Percentiles rank a stretch among this genome's conserved stretches.
Evolutionary conservation across 1,284 basidiomycete species (phyloP).

Genomic region (Malassezia dermatis): DNA sequence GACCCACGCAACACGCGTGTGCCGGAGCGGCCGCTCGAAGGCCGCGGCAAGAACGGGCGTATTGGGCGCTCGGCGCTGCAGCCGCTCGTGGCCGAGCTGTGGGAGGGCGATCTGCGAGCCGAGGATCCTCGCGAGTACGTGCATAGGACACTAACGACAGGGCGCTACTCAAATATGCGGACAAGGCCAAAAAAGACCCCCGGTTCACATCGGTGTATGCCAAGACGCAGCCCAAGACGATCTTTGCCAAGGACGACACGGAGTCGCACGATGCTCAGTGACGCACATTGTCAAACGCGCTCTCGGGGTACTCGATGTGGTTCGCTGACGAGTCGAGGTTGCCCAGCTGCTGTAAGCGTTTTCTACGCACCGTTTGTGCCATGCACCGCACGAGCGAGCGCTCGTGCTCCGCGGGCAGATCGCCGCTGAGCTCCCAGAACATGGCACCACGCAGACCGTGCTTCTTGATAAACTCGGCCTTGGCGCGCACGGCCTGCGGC

Average conservation of each 20-base stretch:
- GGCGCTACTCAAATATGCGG: constrained; percentile 85
- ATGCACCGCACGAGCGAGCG: constrained; percentile 23
- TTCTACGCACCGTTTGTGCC: constrained; percentile 7
- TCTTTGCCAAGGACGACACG: constrained; percentile 20
- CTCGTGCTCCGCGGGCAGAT: constrained; percentile 24
- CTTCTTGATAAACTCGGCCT: constrained; percentile 64
- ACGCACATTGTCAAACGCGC: constrained; percentile 49
- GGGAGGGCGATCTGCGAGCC: constrained; percentile 46
- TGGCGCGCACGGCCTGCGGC: constrained; percentile 59
- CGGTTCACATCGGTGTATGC: constrained; percentile 68
- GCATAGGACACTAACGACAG: background rate
- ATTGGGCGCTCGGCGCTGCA: constrained; percentile 91
- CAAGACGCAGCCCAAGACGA: constrained; percentile 29
- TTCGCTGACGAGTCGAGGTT: constrained; percentile 55
- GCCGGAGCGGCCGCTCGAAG: constrained; percentile 64
- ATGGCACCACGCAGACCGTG: constrained; percentile 67
- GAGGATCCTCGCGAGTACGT: constrained; percentile 66
- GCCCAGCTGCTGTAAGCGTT: constrained; percentile 15
- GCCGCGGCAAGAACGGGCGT: constrained; percentile 80
- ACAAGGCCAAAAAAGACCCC: constrained; percentile 62
- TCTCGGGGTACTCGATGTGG: constrained; percentile 56
- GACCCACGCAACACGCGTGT: constrained; percentile 57
- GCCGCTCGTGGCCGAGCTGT: constrained; percentile 83
- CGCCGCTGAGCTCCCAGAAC: constrained; percentile 53
- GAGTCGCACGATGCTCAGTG: background rate